Conservation (phyloP, 768 basidiomycete genomes). For the Cubamyces lactineus region DNA sequence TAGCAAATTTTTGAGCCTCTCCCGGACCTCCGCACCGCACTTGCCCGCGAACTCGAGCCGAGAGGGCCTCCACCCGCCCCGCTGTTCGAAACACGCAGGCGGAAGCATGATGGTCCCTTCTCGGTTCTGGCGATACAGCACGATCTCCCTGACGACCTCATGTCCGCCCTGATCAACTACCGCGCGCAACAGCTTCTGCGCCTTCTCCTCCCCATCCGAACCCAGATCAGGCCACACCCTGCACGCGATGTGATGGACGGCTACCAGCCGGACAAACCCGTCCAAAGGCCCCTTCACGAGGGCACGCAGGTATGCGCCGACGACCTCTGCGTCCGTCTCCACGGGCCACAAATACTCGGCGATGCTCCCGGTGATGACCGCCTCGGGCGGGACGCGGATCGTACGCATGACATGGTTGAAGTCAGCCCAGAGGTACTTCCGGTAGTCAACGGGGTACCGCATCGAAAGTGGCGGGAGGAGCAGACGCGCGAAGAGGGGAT, state of each 20-base stretch:
- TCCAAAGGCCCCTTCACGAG: slow-evolving; percentile 46
- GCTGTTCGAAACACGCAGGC: slow-evolving; percentile 53
- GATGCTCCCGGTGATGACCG: slow-evolving; percentile 56
- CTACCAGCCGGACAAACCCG: slow-evolving; percentile 68
- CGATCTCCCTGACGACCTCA: slow-evolving; percentile 54
- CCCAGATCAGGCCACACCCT: slow-evolving; percentile 72
- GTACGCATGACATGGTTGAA: slow-evolving; percentile 67
- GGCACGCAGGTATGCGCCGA: slow-evolving; percentile 65
- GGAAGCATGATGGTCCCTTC: slow-evolving; percentile 45
- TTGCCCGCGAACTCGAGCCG: slow-evolving; percentile 30
- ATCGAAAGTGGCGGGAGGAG: slow-evolving; percentile 78
- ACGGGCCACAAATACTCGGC: slow-evolving; percentile 72
- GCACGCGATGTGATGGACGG: slow-evolving; percentile 78
- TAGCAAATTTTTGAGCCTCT: slow-evolving; percentile 30
- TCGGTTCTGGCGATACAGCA: slow-evolving; percentile 56
- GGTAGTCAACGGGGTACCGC: slow-evolving; percentile 80
- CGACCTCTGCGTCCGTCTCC: slow-evolving; percentile 62
- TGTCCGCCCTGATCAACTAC: slow-evolving; percentile 53
- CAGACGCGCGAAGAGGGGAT: slow-evolving; percentile 73
- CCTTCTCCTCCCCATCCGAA: slow-evolving; percentile 36
- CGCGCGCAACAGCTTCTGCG: slow-evolving; percentile 50
- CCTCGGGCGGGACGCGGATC: slow-evolving; percentile 52
- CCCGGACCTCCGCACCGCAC: slow-evolving; percentile 27
- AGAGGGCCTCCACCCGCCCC: slow-evolving; percentile 17
- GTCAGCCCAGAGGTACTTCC: slow-evolving; percentile 83